Conservation (phyloP, 371 early-diverging fungal species). For the Conidiobolus incongruus region DNA sequence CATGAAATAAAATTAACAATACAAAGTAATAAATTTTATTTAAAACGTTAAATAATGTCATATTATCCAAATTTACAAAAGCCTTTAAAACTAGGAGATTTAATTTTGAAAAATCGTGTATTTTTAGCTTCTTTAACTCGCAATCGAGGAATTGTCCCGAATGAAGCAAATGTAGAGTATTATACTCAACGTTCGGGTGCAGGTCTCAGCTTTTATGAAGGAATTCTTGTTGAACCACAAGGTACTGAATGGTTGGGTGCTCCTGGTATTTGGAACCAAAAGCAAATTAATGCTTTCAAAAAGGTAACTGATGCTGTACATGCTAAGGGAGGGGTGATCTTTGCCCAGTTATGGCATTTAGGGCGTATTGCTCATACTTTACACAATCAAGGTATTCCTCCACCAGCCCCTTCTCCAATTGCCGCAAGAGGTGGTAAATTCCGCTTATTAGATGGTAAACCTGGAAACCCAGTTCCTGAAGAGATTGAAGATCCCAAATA, state of each 20-base stretch:
- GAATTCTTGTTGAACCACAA: slow-evolving; percentile 14
- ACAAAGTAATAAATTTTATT: no score
- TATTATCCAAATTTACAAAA: not conserved
- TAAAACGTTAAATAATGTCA: no score
- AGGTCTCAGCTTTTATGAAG: slow-evolving; percentile 29
- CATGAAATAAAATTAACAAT: no score
- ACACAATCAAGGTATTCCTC: slow-evolving; percentile 3
- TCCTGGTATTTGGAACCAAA: slow-evolving; percentile 19
- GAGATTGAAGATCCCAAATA: slow-evolving; percentile 2
- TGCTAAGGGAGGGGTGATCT: slow-evolving; percentile 24
- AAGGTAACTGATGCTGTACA: slow-evolving; percentile 27
- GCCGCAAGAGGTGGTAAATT: not conserved
- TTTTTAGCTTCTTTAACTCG: slow-evolving; percentile 24
- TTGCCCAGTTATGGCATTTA: slow-evolving; percentile 26
- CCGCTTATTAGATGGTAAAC: not conserved
- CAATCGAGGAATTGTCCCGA: slow-evolving; percentile 16
- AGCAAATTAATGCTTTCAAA: slow-evolving; percentile 27
- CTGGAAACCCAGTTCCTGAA: slow-evolving; percentile 1
- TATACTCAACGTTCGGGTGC: slow-evolving; percentile 26
- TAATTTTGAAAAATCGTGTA: slow-evolving; percentile 10
- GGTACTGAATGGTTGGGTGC: slow-evolving; percentile 13
- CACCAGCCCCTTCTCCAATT: slow-evolving; percentile 5
- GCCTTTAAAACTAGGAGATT: not conserved
- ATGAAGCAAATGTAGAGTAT: slow-evolving; percentile 17
- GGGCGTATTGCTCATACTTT: slow-evolving; percentile 9